Evolutionary conservation across 495 filamentous ascomycete genomes (phyloP), one percentile per base, ranked within the genome.

Genomic region (Darksidea phi): DNA sequence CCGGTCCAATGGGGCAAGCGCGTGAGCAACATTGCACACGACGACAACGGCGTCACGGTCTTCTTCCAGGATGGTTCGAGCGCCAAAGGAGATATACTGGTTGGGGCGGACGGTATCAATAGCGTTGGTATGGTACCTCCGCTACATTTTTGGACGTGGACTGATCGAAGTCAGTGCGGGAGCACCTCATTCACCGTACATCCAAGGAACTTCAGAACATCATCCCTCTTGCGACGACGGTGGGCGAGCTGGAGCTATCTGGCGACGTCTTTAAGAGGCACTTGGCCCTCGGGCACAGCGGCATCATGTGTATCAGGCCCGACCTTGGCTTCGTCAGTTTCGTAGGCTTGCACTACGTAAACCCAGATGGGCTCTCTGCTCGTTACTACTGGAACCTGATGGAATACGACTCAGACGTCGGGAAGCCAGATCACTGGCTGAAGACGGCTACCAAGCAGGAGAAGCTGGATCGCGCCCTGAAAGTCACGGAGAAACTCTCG

Each of bases 311-410:
- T 18, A 55, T 55, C 37, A 24, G 23, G 10, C 52, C 52, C 2
- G 52, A 55, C 2, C 52, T 55, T 18, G 52, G 52, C 12, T 55
- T 55, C 23, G 23, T 55, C 37, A 21, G 52, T 21, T 55, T 55
- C 38, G 52, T 46, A 1, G 52, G 52, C 2, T 38, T 55, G 20
- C 52, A 55, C 52, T 55, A 55, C n/a, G 52, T 46, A 1, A 7
- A 15, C 13, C 52, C 52, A 1, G 52, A 55, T 18, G 52, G 36
- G 3, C 36, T 18, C 1, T 1, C 6, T 17, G 52, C 36, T 32
- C 52, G 26, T 6, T 55, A 3, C 52, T 55, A 55, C 52, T 55
- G 52, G 52, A 55, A 18, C 10, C 13, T 55, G 2, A 55, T 55
- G 52, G 13, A 55, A 36, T 21, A 12, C 5, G 52, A 55, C 52